These are phyloP conservation scores for Pleodorina starrii DNA, from an alignment of 139 green algal species.

Conservation along the genomic window DNA sequence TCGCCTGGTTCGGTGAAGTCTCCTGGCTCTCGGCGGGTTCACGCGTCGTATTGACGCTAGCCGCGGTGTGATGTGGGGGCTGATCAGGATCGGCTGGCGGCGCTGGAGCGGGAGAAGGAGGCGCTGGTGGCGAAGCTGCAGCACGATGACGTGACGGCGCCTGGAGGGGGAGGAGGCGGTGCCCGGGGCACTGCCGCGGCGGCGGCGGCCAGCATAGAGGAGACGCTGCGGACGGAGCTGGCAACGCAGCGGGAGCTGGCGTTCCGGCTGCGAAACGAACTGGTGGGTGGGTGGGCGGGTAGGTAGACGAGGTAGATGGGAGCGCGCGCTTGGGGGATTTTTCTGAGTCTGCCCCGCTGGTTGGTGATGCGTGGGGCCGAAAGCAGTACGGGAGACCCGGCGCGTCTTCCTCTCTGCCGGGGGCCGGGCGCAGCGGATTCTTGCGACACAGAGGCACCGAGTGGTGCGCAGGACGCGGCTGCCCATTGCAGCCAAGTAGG, in stretches of 20 bases:
- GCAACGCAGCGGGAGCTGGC: conserved; percentile 71
- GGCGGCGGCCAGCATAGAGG: conserved; percentile 58
- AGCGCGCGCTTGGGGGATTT: background rate
- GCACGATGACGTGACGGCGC: background rate
- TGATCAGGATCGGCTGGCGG: conserved; percentile 60
- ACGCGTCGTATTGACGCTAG: no score
- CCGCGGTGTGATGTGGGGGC: no score
- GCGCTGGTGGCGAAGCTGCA: conserved; percentile 67
- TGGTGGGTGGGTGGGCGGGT: conserved; percentile 28
- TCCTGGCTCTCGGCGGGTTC: no score
- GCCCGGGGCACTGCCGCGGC: background rate
- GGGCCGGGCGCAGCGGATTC: no score
- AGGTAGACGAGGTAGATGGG: background rate
- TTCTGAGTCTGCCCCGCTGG: no score
- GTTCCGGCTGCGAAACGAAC: conserved; percentile 66
- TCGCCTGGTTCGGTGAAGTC: no score
- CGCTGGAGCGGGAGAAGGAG: conserved; percentile 84
- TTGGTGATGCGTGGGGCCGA: no score
- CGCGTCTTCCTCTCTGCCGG: no score
- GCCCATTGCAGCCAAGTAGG: no score
- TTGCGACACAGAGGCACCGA: no score
- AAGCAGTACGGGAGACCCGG: no score
- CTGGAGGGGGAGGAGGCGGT: background rate
- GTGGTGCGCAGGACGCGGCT: no score
- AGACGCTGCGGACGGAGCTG: conserved; percentile 78